phyloP scores from a whole-genome alignment of 2,329 filamentous ascomycete species.

The Cytospora piceae region DNA sequence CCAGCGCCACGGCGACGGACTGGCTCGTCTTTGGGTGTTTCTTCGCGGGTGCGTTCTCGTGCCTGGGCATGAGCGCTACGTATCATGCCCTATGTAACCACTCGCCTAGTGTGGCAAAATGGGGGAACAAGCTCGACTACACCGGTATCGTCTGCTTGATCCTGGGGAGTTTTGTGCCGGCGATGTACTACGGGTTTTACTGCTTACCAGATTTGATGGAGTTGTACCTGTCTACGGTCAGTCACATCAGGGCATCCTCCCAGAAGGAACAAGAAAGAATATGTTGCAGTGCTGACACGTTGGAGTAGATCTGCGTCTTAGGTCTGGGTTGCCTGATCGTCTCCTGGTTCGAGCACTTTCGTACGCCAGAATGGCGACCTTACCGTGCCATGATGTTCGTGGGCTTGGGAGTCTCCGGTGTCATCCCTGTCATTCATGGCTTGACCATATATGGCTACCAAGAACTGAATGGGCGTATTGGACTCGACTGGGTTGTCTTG shows the following conservation, averaged over 20 bases:
- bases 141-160: conserved; percentile 91
- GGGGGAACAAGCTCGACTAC: conserved; percentile 94
- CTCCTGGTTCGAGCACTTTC: conserved; percentile 80
- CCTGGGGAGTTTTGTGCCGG: conserved; percentile 87
- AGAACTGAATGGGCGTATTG: conserved; percentile 72
- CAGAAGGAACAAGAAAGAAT: background rate
- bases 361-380: conserved; percentile 80
- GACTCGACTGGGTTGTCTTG: conserved; percentile 76
- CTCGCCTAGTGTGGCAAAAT: conserved; percentile 73
- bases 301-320: conserved; percentile 72
- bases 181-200: conserved; percentile 84
- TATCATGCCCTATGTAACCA: conserved; percentile 89
- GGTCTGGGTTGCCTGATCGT: conserved; percentile 77
- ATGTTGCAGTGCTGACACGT: background rate
- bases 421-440: conserved; percentile 83
- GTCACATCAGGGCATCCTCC: conserved; percentile 36
- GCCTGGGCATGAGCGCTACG: conserved; percentile 79
- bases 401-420: conserved; percentile 78
- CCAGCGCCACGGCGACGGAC: conserved; percentile 63
- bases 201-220: conserved; percentile 68
- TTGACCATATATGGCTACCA: conserved; percentile 67
- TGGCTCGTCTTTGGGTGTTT: conserved; percentile 77
- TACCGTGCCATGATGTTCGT: conserved; percentile 91
- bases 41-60: conserved; percentile 73
- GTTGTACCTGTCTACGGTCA: conserved; percentile 75